Conservation (phyloP, 768 basidiomycete species). For the Ramaria sp. region DNA sequence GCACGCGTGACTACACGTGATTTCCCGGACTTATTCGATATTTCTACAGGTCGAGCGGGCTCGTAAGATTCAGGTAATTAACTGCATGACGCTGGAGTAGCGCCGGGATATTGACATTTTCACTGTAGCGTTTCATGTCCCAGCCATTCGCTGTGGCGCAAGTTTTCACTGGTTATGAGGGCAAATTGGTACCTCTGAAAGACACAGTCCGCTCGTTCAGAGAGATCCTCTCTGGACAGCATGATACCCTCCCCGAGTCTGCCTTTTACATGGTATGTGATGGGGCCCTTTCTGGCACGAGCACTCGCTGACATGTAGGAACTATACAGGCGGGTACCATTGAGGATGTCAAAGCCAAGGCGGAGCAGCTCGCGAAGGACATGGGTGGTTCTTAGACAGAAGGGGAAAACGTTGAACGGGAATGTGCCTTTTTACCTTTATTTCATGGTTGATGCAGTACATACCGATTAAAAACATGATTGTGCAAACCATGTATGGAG, state of each 20-base stretch:
- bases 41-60: conserved; percentile 34
- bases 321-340: conserved; percentile 70
- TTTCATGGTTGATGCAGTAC: neutral
- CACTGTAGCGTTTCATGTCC: conserved; percentile 91
- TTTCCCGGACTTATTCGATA: neutral
- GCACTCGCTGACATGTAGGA: conserved; percentile 3
- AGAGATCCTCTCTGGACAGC: conserved; percentile 86
- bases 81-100: neutral
- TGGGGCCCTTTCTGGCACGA: neutral
- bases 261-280: conserved; percentile 88
- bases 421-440: neutral
- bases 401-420: neutral
- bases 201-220: conserved; percentile 96
- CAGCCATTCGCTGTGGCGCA: conserved; percentile 99
- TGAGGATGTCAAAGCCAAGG: conserved; percentile 94
- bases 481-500: neutral
- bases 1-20: neutral
- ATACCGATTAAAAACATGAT: neutral
- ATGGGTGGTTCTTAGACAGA: conserved; percentile 41
- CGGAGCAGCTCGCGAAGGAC: conserved; percentile 94
- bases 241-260: conserved; percentile 87
- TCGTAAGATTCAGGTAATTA: conserved; percentile 39
- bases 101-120: neutral
- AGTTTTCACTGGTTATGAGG: conserved; percentile 99
- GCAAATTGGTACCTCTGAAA: conserved; percentile 92